Evolutionary conservation across 139 green algal species (phyloP).

Genomic region (Auxenochlorella pyrenoidosa): DNA sequence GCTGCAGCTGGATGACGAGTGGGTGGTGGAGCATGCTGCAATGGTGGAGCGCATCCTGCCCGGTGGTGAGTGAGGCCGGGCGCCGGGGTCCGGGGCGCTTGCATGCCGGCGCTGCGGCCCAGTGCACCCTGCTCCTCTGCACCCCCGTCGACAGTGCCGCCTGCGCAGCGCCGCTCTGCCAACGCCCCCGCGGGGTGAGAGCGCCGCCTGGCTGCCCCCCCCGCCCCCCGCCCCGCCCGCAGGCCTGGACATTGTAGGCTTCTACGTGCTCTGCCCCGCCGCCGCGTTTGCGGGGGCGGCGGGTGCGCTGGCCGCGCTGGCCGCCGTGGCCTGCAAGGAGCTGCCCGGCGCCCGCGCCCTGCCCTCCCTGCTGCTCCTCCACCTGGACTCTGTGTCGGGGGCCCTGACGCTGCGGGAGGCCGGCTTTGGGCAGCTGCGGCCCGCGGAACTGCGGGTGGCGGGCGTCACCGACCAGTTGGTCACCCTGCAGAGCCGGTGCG

Average conservation of each 20-base stretch:
- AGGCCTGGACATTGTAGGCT: slow-evolving; percentile 27
- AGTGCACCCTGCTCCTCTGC: too few species aligned
- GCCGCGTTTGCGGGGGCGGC: slow-evolving; percentile 2
- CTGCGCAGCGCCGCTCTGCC: too few species aligned
- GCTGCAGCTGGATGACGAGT: slow-evolving; percentile 59
- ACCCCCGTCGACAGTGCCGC: not conserved
- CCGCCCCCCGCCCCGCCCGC: not conserved
- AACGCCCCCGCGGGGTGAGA: too few species aligned
- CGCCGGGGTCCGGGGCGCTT: too few species aligned
- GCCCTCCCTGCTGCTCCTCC: slow-evolving; percentile 30
- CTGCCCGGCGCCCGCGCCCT: not conserved
- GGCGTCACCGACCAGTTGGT: slow-evolving; percentile 32
- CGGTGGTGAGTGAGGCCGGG: slow-evolving; percentile 46
- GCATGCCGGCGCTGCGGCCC: too few species aligned
- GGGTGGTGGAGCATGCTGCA: slow-evolving; percentile 65
- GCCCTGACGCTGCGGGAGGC: not conserved
- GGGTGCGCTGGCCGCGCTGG: not conserved
- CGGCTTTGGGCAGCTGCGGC: not conserved
- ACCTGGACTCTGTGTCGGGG: slow-evolving; percentile 15
- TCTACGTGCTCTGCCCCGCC: slow-evolving; percentile 34
- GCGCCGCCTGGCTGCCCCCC: not conserved
- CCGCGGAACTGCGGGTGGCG: not conserved
- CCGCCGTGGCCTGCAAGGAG: not conserved
- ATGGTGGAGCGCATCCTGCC: slow-evolving; percentile 67
- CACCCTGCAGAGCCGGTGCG: slow-evolving; percentile 28